Evolutionary conservation across 2,329 filamentous ascomycete genomes (phyloP).

Genomic region (Neoarthrinium moseri): DNA sequence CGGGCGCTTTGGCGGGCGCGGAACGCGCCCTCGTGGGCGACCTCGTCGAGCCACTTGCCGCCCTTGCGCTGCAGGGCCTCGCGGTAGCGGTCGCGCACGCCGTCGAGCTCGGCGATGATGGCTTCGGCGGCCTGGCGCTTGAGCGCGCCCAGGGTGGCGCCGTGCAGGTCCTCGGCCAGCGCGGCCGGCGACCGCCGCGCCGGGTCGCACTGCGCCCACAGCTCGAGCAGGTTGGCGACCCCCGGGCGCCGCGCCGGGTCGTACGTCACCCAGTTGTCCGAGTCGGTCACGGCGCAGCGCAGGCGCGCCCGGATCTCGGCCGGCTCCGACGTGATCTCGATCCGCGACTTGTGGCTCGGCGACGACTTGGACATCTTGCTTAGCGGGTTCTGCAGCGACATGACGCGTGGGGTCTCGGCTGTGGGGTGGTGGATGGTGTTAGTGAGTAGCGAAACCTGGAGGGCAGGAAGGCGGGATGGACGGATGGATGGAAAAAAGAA

Average conservation of each 20-base stretch:
- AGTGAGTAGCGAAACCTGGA: neutral
- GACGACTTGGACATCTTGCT: conserved; percentile 96
- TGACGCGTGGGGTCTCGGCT: conserved; percentile 82
- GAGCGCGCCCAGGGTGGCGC: conserved; percentile 52
- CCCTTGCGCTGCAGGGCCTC: conserved; percentile 43
- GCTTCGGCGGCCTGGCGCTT: conserved; percentile 63
- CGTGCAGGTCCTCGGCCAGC: conserved; percentile 30
- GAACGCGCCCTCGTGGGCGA: conserved; percentile 57
- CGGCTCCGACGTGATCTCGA: conserved; percentile 74
- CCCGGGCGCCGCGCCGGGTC: conserved; percentile 70
- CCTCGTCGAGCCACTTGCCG: conserved; percentile 51
- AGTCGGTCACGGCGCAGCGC: conserved; percentile 75
- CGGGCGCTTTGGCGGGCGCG: conserved; percentile 63
- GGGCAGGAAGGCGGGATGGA: neutral
- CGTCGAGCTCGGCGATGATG: conserved; percentile 49
- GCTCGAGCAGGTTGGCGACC: conserved; percentile 81
- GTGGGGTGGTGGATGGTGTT: conserved; percentile 7
- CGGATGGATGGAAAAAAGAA: neutral
- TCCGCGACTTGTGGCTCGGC: conserved; percentile 67
- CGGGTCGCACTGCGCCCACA: conserved; percentile 69
- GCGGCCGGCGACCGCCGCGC: conserved; percentile 29
- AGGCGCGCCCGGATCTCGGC: conserved; percentile 69
- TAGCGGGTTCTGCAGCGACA: conserved; percentile 78
- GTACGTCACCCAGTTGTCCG: conserved; percentile 64
- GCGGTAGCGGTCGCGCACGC: conserved; percentile 48